Percentiles rank a stretch among this genome's conserved stretches.
Evolutionary conservation across 2,329 filamentous ascomycete species (phyloP).

Genomic region (Sporothrix pseudoabietina): DNA sequence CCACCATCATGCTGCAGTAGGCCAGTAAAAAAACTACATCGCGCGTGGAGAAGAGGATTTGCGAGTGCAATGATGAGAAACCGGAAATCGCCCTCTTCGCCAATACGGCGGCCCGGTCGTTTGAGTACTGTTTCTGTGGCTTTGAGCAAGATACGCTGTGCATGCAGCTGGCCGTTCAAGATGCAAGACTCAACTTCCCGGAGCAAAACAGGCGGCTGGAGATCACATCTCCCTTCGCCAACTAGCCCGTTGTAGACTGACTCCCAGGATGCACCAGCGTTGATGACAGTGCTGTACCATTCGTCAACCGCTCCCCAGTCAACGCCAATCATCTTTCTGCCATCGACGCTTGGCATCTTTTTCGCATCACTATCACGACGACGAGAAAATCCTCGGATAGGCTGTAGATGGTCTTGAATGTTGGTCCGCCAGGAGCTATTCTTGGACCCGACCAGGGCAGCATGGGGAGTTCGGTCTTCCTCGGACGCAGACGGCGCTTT

Average conservation of each 20-base stretch:
- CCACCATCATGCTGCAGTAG: constrained; percentile 39
- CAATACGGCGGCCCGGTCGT: constrained; percentile 70
- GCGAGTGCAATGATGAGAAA: constrained; percentile 77
- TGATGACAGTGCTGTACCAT: constrained; percentile 74
- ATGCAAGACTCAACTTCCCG: constrained; percentile 50
- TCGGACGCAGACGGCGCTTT: constrained; percentile 52
- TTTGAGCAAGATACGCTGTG: constrained; percentile 72
- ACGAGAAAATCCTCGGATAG: not conserved
- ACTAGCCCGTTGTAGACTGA: constrained; percentile 59
- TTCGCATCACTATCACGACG: not conserved
- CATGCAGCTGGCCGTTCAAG: constrained; percentile 65
- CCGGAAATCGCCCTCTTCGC: constrained; percentile 68
- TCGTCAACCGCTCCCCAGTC: constrained; percentile 71
- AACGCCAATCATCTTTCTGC: constrained; percentile 57
- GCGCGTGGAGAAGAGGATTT: constrained; percentile 71
- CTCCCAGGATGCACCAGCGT: constrained; percentile 69
- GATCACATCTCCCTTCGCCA: constrained; percentile 40
- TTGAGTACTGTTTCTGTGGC: constrained; percentile 78
- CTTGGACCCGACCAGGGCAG: constrained; percentile 75
- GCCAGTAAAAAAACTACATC: constrained; percentile 47
- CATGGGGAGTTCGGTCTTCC: constrained; percentile 72
- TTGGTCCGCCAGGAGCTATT: constrained; percentile 84
- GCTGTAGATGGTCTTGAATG: not conserved
- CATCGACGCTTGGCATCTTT: constrained; percentile 44
- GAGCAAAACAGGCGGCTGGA: constrained; percentile 45